These are phyloP conservation scores for Acacia melanoxylon DNA, from an alignment of 306 rosid genomes.

Conservation along the genomic window DNA sequence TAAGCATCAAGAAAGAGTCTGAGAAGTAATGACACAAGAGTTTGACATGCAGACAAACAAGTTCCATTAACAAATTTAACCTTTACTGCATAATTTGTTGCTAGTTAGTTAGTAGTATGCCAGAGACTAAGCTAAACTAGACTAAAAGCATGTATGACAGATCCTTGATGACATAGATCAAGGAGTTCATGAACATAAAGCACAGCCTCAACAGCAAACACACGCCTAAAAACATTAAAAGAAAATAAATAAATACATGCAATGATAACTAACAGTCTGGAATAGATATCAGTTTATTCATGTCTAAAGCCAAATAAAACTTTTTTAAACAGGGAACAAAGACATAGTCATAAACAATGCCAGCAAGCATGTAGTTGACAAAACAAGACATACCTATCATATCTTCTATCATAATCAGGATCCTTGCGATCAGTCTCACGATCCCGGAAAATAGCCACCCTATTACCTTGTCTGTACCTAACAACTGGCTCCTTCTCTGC, in stretches of 20 bases:
- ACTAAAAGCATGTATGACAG: neutral
- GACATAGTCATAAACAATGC: neutral
- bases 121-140: neutral
- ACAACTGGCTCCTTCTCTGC: conserved; percentile 76
- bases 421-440: conserved; percentile 91
- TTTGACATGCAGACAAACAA: neutral
- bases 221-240: neutral
- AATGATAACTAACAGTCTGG: neutral
- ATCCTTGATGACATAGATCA: neutral
- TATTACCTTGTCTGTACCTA: conserved; percentile 75
- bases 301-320: conserved; percentile 14
- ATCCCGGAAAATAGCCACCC: conserved; percentile 95
- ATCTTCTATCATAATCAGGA: conserved; percentile 93
- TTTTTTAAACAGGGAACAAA: conserved; percentile 14
- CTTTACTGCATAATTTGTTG: neutral
- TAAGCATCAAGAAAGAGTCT: neutral
- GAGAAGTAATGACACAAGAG: conserved; percentile 12
- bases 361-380: neutral
- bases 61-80: neutral
- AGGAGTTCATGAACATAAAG: neutral
- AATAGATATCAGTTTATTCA: neutral
- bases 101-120: neutral
- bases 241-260: neutral
- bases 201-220: conserved; percentile 18
- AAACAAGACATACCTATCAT: conserved; percentile 66